These are phyloP conservation scores for Spathaspora gorwiae DNA, from an alignment of 805 yeast species.

Conservation along the genomic window DNA sequence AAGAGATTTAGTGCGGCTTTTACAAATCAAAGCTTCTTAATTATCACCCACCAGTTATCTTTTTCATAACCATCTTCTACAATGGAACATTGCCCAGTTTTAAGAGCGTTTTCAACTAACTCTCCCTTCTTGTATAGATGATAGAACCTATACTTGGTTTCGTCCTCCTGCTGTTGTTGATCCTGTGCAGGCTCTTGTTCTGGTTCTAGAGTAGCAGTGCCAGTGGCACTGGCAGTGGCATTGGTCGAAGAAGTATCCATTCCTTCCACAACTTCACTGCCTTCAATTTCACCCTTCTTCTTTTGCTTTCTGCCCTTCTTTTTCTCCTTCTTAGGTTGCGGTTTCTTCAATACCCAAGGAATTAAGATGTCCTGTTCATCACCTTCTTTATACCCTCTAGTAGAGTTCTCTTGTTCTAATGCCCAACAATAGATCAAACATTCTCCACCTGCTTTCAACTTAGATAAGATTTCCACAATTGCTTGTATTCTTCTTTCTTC, in stretches of 20 bases:
- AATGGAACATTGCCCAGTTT: conserved; percentile 65
- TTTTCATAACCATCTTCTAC: conserved; percentile 79
- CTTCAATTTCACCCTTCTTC: conserved; percentile 15
- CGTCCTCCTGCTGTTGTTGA: conserved; percentile 11
- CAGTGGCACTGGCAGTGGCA: not conserved
- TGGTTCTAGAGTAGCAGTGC: not conserved
- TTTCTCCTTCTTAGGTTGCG: conserved; percentile 31
- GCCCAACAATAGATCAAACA: conserved; percentile 96
- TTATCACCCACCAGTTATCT: conserved; percentile 84
- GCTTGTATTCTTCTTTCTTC: conserved; percentile 75
- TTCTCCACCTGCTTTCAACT: conserved; percentile 55
- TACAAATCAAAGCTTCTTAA: conserved; percentile 14
- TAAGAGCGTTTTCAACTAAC: conserved; percentile 59
- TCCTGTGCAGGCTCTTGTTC: conserved; percentile 12
- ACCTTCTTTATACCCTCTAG: conserved; percentile 88
- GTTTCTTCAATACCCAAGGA: conserved; percentile 83
- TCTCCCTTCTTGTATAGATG: conserved; percentile 87
- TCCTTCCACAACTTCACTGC: not conserved
- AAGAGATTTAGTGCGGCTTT: not conserved
- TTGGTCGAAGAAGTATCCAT: not conserved
- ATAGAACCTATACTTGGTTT: conserved; percentile 77
- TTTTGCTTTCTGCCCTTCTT: conserved; percentile 12
- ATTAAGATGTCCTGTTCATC: conserved; percentile 92
- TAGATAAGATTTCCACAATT: conserved; percentile 59
- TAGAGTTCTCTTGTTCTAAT: conserved; percentile 77